phyloP scores from a whole-genome alignment of 2,329 filamentous ascomycete species.

The Epichloe uncinata region DNA sequence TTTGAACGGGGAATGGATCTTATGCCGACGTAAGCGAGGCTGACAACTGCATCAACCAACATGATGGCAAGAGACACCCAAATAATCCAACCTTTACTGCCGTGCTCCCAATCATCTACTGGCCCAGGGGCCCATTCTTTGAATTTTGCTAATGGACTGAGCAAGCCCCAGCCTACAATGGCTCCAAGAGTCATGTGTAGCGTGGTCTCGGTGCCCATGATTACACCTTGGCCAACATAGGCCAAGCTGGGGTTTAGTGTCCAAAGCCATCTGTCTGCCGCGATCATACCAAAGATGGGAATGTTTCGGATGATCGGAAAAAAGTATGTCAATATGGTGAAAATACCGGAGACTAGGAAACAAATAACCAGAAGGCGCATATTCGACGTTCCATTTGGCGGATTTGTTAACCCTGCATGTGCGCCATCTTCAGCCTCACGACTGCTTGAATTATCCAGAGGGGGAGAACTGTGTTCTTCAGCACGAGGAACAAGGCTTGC shows the following conservation, averaged over 20 bases:
- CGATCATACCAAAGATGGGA: slow-evolving; percentile 66
- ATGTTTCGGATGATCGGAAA: slow-evolving; percentile 72
- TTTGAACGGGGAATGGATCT: slow-evolving; percentile 29
- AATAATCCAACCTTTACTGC: slow-evolving; percentile 97
- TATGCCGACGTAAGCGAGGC: slow-evolving; percentile 63
- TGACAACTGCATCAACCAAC: slow-evolving; percentile 85
- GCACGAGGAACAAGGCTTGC: slow-evolving; percentile 28
- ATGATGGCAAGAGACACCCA: slow-evolving; percentile 96
- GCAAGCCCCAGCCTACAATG: slow-evolving; percentile 74
- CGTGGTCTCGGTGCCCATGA: slow-evolving; percentile 94
- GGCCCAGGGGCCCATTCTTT: slow-evolving; percentile 81
- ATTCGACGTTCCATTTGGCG: slow-evolving; percentile 28
- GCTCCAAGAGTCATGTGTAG: slow-evolving; percentile 92
- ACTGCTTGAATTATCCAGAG: not conserved
- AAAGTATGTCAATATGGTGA: slow-evolving; percentile 83
- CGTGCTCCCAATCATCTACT: slow-evolving; percentile 78
- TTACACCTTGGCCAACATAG: slow-evolving; percentile 93
- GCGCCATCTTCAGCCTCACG: not conserved
- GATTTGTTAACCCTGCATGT: not conserved
- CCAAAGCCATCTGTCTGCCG: slow-evolving; percentile 82
- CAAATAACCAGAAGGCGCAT: slow-evolving; percentile 42
- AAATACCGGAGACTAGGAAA: slow-evolving; percentile 45
- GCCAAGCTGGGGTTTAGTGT: slow-evolving; percentile 93
- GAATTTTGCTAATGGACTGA: slow-evolving; percentile 78
- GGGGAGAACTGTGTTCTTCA: not conserved